These are phyloP conservation scores for Solanum paucissectum DNA, from an alignment of 257 asterid species.

Conservation along the genomic window DNA sequence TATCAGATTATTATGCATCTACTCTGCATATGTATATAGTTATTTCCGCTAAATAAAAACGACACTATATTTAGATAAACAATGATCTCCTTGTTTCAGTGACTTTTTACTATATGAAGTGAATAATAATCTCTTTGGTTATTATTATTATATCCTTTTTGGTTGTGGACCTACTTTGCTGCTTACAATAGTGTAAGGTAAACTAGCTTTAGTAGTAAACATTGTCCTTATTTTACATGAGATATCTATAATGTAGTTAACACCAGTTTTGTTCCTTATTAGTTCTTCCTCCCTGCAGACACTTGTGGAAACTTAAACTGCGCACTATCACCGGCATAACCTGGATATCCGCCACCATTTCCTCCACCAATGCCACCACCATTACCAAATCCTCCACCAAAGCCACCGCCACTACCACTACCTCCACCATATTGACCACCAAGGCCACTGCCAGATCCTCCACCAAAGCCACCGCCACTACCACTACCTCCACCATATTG, in stretches of 20 bases:
- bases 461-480: constrained; percentile 1
- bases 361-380: background rate
- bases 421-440: constrained; percentile 13
- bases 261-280: background rate
- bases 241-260: background rate
- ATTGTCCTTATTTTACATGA: background rate
- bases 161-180: background rate
- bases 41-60: background rate
- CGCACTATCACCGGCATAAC: background rate
- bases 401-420: background rate
- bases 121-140: background rate
- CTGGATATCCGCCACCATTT: constrained; percentile 1
- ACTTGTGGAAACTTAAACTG: background rate
- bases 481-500: background rate
- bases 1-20: background rate
- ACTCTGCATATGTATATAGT: background rate
- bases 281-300: background rate
- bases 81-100: background rate
- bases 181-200: background rate
- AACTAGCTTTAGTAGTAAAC: background rate
- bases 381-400: background rate
- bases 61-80: background rate
- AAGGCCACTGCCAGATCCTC: background rate
- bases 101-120: background rate
- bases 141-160: background rate